phyloP scores from a whole-genome alignment of 306 rosid genomes.

The Corylus heterophylla region DNA sequence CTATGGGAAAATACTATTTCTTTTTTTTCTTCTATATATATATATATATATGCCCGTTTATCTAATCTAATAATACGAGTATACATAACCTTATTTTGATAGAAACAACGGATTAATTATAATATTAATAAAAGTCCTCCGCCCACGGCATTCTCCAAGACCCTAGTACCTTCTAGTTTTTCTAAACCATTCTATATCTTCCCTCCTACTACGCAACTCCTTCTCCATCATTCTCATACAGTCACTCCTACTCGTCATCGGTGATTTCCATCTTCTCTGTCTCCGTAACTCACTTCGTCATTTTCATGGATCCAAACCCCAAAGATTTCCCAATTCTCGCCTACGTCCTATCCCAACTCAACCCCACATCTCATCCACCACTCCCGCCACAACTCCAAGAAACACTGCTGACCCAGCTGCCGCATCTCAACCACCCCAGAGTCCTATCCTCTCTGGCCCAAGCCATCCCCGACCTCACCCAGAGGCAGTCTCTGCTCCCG shows the following conservation, averaged over 20 bases:
- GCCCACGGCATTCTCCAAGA: not conserved
- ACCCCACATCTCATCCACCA: conserved; percentile 25
- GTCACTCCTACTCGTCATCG: not conserved
- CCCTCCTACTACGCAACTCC: not conserved
- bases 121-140: not conserved
- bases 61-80: too few species aligned
- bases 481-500: conserved; percentile 34
- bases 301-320: conserved; percentile 37
- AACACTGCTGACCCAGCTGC: conserved; percentile 30
- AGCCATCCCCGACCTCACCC: conserved; percentile 25
- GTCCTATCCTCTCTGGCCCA: conserved; percentile 34
- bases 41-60: too few species aligned
- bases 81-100: too few species aligned
- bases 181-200: not conserved
- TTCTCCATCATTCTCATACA: not conserved
- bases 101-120: too few species aligned
- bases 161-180: not conserved
- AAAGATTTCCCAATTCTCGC: conserved; percentile 39
- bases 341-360: conserved; percentile 25
- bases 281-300: not conserved
- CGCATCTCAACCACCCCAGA: conserved; percentile 27
- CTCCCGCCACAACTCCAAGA: conserved; percentile 18
- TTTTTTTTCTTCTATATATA: too few species aligned
- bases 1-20: too few species aligned
- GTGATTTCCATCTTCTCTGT: not conserved